Percentiles rank a stretch among this genome's conserved stretches.
Conservation (phyloP, 2,329 filamentous ascomycete species). For the Calonectria pteridis region DNA sequence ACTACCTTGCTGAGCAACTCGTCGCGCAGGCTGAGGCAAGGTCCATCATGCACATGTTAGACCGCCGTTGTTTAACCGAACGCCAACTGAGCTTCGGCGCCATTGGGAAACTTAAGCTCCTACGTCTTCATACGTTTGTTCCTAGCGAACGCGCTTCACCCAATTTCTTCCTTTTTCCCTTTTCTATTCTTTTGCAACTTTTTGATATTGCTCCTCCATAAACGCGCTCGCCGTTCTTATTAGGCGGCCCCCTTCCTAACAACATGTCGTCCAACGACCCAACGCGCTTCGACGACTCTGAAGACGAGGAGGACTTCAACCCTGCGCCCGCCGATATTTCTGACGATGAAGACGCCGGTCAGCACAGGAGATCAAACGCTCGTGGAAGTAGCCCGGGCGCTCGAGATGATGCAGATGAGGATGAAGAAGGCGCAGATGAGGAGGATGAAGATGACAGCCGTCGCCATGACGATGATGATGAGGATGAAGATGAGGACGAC, state of each 20-base stretch:
- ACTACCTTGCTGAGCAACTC: background rate
- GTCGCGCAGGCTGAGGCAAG: background rate
- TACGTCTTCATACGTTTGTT: constrained; percentile 15
- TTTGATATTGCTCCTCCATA: background rate
- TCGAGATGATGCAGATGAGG: constrained; percentile 47
- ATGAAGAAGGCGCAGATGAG: constrained; percentile 54
- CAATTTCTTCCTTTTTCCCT: background rate
- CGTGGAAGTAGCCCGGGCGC: constrained; percentile 55
- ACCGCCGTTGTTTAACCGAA: constrained; percentile 34
- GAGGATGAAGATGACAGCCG: constrained; percentile 56
- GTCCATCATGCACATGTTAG: background rate
- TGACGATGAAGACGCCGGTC: constrained; percentile 67
- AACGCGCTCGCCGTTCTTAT: constrained; percentile 30
- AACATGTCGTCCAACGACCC: constrained; percentile 62
- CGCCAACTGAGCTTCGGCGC: constrained; percentile 24
- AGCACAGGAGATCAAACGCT: constrained; percentile 48
- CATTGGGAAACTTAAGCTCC: constrained; percentile 30
- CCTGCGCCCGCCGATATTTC: constrained; percentile 80
- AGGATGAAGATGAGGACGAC: constrained; percentile 62
- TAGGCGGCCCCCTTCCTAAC: constrained; percentile 34
- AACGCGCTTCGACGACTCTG: constrained; percentile 70
- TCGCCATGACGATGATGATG: constrained; percentile 57
- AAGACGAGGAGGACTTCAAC: constrained; percentile 92
- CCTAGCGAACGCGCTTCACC: constrained; percentile 6
- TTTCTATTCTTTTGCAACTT: constrained; percentile 18